Base-by-base conservation (phyloP, 2,329 filamentous ascomycete genomes). In the Chlorencoelia australis region DNA sequence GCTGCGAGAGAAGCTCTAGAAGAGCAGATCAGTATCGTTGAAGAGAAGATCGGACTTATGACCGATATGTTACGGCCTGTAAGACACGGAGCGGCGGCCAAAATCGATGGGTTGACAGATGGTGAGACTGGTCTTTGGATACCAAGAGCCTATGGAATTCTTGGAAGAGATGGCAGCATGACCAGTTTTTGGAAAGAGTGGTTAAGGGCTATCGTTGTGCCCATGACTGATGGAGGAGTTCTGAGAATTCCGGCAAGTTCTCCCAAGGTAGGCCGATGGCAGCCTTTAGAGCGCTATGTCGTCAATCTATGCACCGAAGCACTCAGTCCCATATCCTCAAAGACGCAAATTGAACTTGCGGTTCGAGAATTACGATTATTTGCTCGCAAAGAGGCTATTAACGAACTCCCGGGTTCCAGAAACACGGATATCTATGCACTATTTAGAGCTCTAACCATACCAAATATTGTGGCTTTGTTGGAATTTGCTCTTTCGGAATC, bases 111-210 rank as follows among this genome's bases (percentile, higher is more conserved):
- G 14, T 68, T 98, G 43, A 96, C 89, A 0, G 85, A 93, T 47
- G 88, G 89, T 28, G 91, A 96, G 57, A 95, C 86, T 35, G 91
- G 89, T 2, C 78, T 96, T 42, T 98, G 91, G 91, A 87, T 86
- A 33, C 91, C 91, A 13, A 74, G 91, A 46, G 87, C 89, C 1
- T 98, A 94, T 55, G 91, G 91, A 40, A 80, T 98, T 43, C 68
- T 98, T 44, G 91, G 91, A 21, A 74, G 84, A 44, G 91, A 98
- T 56, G 69, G 71, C 9, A 80, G 77, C 42, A 73, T 93, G 62
- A 87, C 88, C 46, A 75, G 78, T 20, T 96, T 98, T 62, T 98
- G 89, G 88, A 96, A 96, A 60, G 91, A 98, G 58, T 98, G 91
- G 91, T 71, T 98, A 31, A 82, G 86, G 59, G 88, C 89, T 5